Evolutionary conservation across 2,329 filamentous ascomycete genomes (phyloP), one percentile per base, ranked within the genome.

Genomic region (Colletotrichum abscissum): DNA sequence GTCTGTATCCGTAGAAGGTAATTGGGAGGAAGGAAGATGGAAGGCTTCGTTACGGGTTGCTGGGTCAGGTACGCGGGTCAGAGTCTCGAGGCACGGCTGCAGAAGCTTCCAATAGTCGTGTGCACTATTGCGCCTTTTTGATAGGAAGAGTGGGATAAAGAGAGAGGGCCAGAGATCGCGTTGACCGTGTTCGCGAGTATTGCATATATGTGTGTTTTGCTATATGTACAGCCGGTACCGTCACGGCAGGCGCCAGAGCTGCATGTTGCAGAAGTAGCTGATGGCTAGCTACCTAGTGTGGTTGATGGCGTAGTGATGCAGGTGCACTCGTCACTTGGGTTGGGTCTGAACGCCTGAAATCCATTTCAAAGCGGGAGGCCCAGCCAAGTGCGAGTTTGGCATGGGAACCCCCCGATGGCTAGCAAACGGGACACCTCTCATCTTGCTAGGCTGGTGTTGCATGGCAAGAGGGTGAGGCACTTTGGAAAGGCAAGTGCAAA

Each of bases 381-480:
- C 28, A 11, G 28, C 46, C 22, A 19, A 33, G 19, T 28, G 24
- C 59, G 59, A 22, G 38, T 52, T 59, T 16, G 38, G 19, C 24
- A 28, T 49, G 42, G 59, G 26, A 22, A 30, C 4, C 19, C 24
- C 30, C 42, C 42, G 42, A 19, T 28, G 52, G 42, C 42, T 11
- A 33, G 22, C 52, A 55, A 55, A 63, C 24, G 46, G 38, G 38
- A 30, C 67, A 52, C 54, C 67, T 69, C 49, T 57, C 59, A 28
- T 63, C 49, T 56, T 64, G 19, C 49, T 55, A 30, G 28, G 2
- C 24, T 22, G 52, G 67, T 54, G 52, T 65, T 38, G 52, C 58
- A 63, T 63, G 58, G 57, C 58, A 63, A 22, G 35, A 68, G 28
- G 42, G 12, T 63, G 59, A 63, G 11, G 58, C 66, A 69, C 16